Conservation (phyloP, 192 early-diverging fungal species). For the Entrophospora sp. region DNA sequence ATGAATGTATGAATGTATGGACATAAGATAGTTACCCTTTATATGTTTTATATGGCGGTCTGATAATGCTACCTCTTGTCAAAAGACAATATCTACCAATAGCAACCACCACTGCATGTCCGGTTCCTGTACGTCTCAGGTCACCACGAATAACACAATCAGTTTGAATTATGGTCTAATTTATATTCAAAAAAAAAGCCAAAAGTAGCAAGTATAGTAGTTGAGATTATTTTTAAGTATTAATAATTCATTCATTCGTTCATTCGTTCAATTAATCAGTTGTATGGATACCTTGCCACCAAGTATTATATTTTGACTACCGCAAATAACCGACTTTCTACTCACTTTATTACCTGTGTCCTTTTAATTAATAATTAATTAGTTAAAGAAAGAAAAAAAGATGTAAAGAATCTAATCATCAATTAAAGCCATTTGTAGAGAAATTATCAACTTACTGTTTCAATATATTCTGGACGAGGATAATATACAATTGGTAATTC, state of each 20-base stretch:
- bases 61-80: constrained; percentile 63
- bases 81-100: constrained; percentile 89
- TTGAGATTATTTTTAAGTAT: no score
- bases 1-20: neutral
- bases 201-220: no score
- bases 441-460: constrained; percentile 54
- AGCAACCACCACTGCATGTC: constrained; percentile 81
- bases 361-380: constrained; percentile 24
- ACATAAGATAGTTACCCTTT: constrained; percentile 58
- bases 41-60: constrained; percentile 93
- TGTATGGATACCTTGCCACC: constrained; percentile 74
- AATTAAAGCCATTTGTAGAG: no score
- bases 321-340: constrained; percentile 87
- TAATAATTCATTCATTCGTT: no score
- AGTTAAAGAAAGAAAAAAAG: no score
- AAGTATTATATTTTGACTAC: constrained; percentile 91
- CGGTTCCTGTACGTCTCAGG: constrained; percentile 74
- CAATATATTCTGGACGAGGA: constrained; percentile 83
- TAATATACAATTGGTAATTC: constrained; percentile 64
- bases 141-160: constrained; percentile 92
- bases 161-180: constrained; percentile 82
- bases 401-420: no score
- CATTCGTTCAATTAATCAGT: neutral
- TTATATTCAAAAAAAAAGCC: no score
- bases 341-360: constrained; percentile 97